phyloP scores from a whole-genome alignment of 352 stramenopile genomes.

The Phytophthora multivora region DNA sequence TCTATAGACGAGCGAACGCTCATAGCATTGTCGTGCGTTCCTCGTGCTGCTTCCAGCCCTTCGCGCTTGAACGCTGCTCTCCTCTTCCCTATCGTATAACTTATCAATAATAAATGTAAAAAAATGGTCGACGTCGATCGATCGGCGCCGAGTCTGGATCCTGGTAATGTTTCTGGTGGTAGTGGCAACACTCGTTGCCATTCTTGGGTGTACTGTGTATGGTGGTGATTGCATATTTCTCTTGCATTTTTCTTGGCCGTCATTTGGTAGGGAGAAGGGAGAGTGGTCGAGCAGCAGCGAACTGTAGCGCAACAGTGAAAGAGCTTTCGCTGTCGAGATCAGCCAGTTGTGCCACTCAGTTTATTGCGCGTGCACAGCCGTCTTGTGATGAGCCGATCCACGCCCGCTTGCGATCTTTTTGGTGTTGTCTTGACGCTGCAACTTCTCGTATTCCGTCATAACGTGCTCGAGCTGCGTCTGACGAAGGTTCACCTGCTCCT shows the following conservation, averaged over 20 bases:
- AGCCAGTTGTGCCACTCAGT: slow-evolving; percentile 6
- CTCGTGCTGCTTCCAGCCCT: neutral
- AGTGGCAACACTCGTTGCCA: neutral
- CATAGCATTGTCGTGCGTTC: slow-evolving; percentile 7
- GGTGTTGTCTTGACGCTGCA: slow-evolving; percentile 22
- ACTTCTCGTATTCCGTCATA: slow-evolving; percentile 40
- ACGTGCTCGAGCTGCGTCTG: slow-evolving; percentile 59
- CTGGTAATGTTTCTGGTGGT: slow-evolving; percentile 26
- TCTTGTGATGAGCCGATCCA: slow-evolving; percentile 13
- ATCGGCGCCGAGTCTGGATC: slow-evolving; percentile 17
- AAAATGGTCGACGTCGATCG: slow-evolving; percentile 22
- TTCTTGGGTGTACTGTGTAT: slow-evolving; percentile 3
- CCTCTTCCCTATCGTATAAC: slow-evolving; percentile 35
- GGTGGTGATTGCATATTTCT: slow-evolving; percentile 24
- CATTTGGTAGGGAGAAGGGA: slow-evolving; percentile 19
- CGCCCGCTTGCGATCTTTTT: slow-evolving; percentile 20
- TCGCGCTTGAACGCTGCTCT: slow-evolving; percentile 13
- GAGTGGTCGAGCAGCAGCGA: slow-evolving; percentile 7
- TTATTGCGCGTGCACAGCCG: slow-evolving; percentile 21
- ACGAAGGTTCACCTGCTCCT: slow-evolving; percentile 57
- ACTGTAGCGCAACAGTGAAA: neutral
- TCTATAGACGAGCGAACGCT: slow-evolving; percentile 31
- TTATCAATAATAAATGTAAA: slow-evolving; percentile 40
- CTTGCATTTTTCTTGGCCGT: slow-evolving; percentile 37
- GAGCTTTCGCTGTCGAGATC: slow-evolving; percentile 4